Percentiles rank a stretch among this genome's conserved stretches.
Evolutionary conservation across 1,284 basidiomycete genomes (phyloP).

Genomic region (Anthracocystis walkeri): DNA sequence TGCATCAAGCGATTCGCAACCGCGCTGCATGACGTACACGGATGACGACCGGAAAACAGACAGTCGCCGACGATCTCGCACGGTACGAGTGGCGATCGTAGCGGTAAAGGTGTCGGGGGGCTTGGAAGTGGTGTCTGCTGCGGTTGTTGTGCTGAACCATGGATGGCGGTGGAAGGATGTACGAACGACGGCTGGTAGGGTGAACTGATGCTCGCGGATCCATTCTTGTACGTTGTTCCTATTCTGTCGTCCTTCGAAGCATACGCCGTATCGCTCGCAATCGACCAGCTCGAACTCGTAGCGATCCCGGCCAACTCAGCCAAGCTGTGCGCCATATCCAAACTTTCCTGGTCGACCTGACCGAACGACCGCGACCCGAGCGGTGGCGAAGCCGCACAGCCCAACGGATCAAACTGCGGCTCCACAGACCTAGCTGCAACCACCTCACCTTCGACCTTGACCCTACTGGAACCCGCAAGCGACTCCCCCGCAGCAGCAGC

Average conservation of each 20-base stretch:
- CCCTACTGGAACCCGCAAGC: background rate
- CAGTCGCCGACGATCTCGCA: slow-evolving; percentile 50
- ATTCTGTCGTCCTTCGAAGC: slow-evolving; percentile 7
- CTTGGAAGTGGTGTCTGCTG: background rate
- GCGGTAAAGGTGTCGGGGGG: background rate
- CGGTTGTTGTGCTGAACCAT: slow-evolving; percentile 6
- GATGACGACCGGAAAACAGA: slow-evolving; percentile 39
- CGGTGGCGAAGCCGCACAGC: slow-evolving; percentile 13
- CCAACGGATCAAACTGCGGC: slow-evolving; percentile 12
- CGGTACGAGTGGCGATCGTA: slow-evolving; percentile 6
- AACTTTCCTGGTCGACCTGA: slow-evolving; percentile 13
- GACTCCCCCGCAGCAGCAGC: background rate
- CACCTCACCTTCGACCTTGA: slow-evolving; percentile 25
- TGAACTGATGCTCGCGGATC: background rate
- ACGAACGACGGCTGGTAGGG: background rate
- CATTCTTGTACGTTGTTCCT: background rate
- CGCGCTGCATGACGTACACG: slow-evolving; percentile 36
- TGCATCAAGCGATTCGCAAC: slow-evolving; percentile 47
- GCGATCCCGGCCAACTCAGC: slow-evolving; percentile 42
- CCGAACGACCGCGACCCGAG: slow-evolving; percentile 7
- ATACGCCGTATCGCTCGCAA: background rate
- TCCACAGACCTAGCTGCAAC: slow-evolving; percentile 2
- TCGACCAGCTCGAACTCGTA: slow-evolving; percentile 28
- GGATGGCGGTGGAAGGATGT: slow-evolving; percentile 8
- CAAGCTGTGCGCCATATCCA: slow-evolving; percentile 32